A percentile compares a stretch with the other conserved stretches of the same genome.
phyloP scores from a whole-genome alignment of 2,329 filamentous ascomycete species.

The Trichoderma semiorbis region DNA sequence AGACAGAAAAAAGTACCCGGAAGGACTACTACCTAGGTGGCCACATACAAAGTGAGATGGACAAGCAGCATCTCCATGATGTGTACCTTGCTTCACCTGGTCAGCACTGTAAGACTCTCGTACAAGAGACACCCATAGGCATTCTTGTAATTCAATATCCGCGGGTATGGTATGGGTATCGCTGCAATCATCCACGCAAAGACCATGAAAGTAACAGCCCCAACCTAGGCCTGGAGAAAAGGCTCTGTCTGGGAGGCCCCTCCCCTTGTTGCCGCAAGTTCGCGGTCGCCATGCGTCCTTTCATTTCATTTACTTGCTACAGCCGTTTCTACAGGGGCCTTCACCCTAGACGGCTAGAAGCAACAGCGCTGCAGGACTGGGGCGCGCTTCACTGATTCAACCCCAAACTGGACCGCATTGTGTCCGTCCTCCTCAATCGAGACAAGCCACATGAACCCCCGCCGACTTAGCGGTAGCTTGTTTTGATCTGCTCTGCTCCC shows the following conservation, averaged over 20 bases:
- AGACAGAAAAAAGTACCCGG: neutral
- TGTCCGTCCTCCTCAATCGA: conserved; percentile 4
- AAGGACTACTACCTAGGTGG: too few relatives aligned
- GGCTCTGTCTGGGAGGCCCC: neutral
- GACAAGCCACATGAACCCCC: conserved; percentile 5
- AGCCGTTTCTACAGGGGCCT: conserved; percentile 11
- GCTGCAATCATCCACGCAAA: neutral
- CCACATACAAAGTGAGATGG: neutral
- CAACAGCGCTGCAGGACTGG: conserved; percentile 4
- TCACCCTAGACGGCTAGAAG: neutral
- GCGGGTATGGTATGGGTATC: neutral
- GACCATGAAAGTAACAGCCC: neutral
- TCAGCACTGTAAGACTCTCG: neutral
- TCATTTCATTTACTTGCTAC: conserved; percentile 16
- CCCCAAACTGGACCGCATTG: neutral
- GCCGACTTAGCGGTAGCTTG: neutral
- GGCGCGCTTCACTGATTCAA: conserved; percentile 10
- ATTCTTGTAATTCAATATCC: neutral
- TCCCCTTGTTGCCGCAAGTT: conserved; percentile 9
- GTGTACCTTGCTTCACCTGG: neutral
- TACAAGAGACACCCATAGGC: neutral
- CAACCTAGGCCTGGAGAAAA: neutral
- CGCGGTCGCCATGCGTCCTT: conserved; percentile 9
- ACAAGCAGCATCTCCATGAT: neutral
- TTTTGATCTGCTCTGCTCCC: conserved; percentile 15